Evolutionary conservation across 2,329 filamentous ascomycete genomes (phyloP).

Genomic region (Colletotrichum sp.): DNA sequence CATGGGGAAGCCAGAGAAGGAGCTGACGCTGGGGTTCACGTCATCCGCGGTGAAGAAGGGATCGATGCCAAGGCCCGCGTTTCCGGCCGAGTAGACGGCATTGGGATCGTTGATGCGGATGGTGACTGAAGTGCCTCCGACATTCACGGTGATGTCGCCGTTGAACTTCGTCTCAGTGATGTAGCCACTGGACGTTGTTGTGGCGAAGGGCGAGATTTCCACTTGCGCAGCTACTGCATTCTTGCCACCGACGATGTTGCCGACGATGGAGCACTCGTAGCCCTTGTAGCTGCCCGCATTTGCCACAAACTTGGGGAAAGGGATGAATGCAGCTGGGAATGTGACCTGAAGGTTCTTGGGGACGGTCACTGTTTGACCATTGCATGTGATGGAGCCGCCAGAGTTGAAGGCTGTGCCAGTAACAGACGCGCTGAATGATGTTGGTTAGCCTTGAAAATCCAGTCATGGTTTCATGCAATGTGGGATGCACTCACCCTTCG

Average conservation of each 20-base stretch:
- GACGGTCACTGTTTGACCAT: constrained; percentile 19
- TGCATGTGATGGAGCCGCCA: constrained; percentile 19
- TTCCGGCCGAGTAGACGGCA: constrained; percentile 43
- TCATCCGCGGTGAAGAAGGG: constrained; percentile 53
- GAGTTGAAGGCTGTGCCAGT: constrained; percentile 11
- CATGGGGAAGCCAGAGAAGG: constrained; percentile 57
- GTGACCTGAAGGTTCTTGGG: constrained; percentile 25
- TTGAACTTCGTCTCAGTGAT: constrained; percentile 37
- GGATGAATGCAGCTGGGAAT: constrained; percentile 24
- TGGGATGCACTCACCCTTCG: not conserved
- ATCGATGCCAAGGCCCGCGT: constrained; percentile 22
- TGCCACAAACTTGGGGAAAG: constrained; percentile 23
- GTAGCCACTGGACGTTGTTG: constrained; percentile 39
- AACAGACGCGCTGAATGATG: constrained; percentile 10
- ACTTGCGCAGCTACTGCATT: constrained; percentile 42
- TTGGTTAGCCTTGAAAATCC: not conserved
- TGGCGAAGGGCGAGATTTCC: constrained; percentile 36
- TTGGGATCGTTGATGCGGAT: constrained; percentile 48
- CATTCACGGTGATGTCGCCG: constrained; percentile 39
- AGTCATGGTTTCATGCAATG: fast-evolving
- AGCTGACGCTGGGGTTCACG: constrained; percentile 48
- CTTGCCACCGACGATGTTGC: constrained; percentile 40
- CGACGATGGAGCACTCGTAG: constrained; percentile 31
- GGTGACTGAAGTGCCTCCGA: constrained; percentile 30
- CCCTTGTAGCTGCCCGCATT: not conserved